Base-by-base conservation (phyloP, 129 eudicot genomes). In the Daucus carota region DNA sequence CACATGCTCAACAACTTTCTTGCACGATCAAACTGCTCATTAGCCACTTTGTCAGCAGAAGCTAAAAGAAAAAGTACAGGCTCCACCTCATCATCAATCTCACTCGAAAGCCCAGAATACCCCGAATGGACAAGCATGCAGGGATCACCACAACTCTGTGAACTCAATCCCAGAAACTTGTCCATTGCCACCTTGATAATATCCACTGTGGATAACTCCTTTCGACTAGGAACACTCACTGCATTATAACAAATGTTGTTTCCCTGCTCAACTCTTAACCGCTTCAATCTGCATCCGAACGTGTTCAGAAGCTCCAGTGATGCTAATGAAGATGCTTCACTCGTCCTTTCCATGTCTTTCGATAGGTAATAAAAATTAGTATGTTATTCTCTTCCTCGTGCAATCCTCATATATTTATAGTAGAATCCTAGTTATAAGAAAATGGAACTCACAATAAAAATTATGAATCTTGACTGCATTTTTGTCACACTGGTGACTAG, bases 41-140 rank as follows among this genome's bases (percentile, higher is more conserved):
- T 4, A 32, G 32, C 76, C n/a, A 84, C 87, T 24, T 76, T 73
- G 41, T 77, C 81, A 50, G 87, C 84, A 13, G 84, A 66, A 42
- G 77, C 77, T 22, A 76, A 54, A 28, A 84, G 84, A 28, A 70
- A 69, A n/a, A 32, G 70, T 2, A 60, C 74, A 9, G 77, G 84
- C 57, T 84, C 81, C 0, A 80, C 77, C 22, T 84, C 84, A 46
- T 65, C 36, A 38, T 31, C 43, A 15, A 62, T 77, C 43, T 80
- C 73, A 3, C 5, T 1, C 8, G 74, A 24, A 40, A 73, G 70
- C 5, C 42, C 74, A 54, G 48, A 71, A 7, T 31, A 6, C 0
- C 72, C 72, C 0, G 43, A 33, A 70, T 14, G 68, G 28, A 34
- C 70, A 46, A 36, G 41, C 73, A 54, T 60, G 29, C 46, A 57